Conservation (phyloP, 345 rosid genomes). For the Salix udensis region DNA sequence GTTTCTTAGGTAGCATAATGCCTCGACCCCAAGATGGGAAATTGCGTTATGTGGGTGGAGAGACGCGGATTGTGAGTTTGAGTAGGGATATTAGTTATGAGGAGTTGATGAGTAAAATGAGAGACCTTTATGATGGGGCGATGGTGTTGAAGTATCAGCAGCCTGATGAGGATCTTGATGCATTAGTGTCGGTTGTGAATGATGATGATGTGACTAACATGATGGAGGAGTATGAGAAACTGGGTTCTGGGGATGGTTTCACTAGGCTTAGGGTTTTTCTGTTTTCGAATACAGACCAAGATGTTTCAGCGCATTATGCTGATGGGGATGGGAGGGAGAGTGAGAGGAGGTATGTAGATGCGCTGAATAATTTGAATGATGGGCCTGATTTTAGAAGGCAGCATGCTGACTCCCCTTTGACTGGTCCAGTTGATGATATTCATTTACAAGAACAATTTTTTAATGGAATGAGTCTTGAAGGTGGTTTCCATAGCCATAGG, state of each 20-base stretch:
- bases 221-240: constrained; percentile 99
- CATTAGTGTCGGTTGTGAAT: constrained; percentile 87
- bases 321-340: constrained; percentile 82
- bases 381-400: constrained; percentile 58
- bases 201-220: constrained; percentile 89
- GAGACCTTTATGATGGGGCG: constrained; percentile 77
- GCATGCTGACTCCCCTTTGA: constrained; percentile 50
- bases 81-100: constrained; percentile 62
- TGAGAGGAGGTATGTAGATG: constrained; percentile 93
- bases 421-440: constrained; percentile 37
- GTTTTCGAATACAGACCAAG: constrained; percentile 65
- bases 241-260: constrained; percentile 80
- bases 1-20: constrained; percentile 86
- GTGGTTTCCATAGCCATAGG: constrained; percentile 57
- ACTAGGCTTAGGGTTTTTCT: constrained; percentile 94
- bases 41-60: constrained; percentile 90
- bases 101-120: constrained; percentile 81
- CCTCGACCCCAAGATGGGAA: constrained; percentile 98
- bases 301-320: constrained; percentile 53
- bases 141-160: constrained; percentile 85
- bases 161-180: constrained; percentile 99
- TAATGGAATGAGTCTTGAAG: constrained; percentile 50
- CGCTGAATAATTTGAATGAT: constrained; percentile 79
- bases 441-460: constrained; percentile 41
- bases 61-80: constrained; percentile 80